Base-by-base conservation (phyloP, 2,329 filamentous ascomycete genomes). In the Lasiodiplodia theobromae region DNA sequence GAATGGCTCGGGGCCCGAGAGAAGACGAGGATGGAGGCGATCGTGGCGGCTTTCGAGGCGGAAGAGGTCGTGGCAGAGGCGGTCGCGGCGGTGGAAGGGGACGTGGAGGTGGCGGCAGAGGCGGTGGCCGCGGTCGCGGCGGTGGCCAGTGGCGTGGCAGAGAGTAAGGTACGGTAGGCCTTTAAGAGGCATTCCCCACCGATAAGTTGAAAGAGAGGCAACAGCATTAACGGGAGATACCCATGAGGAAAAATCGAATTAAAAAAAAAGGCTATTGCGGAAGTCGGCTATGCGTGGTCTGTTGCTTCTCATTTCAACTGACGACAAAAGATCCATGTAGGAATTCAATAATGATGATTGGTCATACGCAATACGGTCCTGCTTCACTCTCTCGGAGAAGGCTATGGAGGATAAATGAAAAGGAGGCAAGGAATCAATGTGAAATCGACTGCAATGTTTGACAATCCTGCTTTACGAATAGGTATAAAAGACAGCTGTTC, bases 1-100 rank as follows among this genome's bases (percentile, higher is more conserved):
- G 21, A 47, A 64, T 64, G 74, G 92, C 97, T 77, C 86, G 89
- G 64, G 80, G 85, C 25, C n/a, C 63, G 47, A 23, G 14, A 51
- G 14, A 62, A 44, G 44, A 44, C 58, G 49, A 65, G 21, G 66
- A 73, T 58, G 66, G 72, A 23, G 71, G 73, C 56, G 63, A 71
- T n/a, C 63, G 73, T 56, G 68, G 70, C 18, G 74, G 75, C 56
- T 66, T 70, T 23, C 75, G 77, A 54, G 51, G 67, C 16, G 57
- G 66, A 49, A 72, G 77, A 71, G 76, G 77, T 38, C 73, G 77
- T 40, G 57, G 72, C 58, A 71, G 73, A 34, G 70, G 73, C 25
- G 8, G 64, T 37, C 38, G 51, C 12, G n/a, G 52, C 12, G 11
- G 34, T 2, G 54, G 66, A 40, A 47, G 44, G 5, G 25, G 52